Conservation (phyloP, 164 flowering plant species). For the Berberis thunbergii region DNA sequence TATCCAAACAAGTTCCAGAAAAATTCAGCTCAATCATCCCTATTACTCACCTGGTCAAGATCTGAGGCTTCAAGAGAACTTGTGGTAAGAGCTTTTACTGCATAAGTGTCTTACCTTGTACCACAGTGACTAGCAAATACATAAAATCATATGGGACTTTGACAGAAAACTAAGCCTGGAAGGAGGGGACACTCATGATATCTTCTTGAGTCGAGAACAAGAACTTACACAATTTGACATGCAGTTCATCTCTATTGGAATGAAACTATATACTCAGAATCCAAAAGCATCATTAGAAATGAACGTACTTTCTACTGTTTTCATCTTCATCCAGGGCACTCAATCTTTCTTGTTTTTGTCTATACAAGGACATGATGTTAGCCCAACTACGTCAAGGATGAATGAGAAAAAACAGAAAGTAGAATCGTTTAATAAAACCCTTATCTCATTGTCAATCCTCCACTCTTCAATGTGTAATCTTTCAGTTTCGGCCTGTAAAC, state of each 20-base stretch:
- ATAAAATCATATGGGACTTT: not conserved
- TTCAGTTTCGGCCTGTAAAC: too few species aligned
- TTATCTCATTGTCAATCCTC: too few species aligned
- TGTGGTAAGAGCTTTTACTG: conserved; percentile 64
- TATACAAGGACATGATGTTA: conserved; percentile 20
- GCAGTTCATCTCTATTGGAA: conserved; percentile 7
- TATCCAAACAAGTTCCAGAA: conserved; percentile 1
- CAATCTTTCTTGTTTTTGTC: conserved; percentile 43
- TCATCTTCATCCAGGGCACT: conserved; percentile 36
- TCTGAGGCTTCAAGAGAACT: conserved; percentile 70
- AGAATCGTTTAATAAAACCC: too few species aligned
- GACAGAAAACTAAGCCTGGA: conserved; percentile 31
- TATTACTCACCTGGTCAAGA: conserved; percentile 47
- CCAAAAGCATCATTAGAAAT: not conserved
- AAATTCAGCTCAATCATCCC: not conserved
- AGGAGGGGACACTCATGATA: conserved; percentile 46
- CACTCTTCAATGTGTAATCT: too few species aligned
- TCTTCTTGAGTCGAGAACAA: conserved; percentile 55
- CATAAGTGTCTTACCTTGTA: conserved; percentile 53
- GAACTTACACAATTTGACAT: conserved; percentile 22
- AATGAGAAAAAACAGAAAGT: too few species aligned
- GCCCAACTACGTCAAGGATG: not conserved
- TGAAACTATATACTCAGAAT: not conserved
- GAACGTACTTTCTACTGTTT: conserved; percentile 34
- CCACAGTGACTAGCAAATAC: not conserved